Conservation (phyloP, 306 rosid species). For the Pyrus pyrifolia region DNA sequence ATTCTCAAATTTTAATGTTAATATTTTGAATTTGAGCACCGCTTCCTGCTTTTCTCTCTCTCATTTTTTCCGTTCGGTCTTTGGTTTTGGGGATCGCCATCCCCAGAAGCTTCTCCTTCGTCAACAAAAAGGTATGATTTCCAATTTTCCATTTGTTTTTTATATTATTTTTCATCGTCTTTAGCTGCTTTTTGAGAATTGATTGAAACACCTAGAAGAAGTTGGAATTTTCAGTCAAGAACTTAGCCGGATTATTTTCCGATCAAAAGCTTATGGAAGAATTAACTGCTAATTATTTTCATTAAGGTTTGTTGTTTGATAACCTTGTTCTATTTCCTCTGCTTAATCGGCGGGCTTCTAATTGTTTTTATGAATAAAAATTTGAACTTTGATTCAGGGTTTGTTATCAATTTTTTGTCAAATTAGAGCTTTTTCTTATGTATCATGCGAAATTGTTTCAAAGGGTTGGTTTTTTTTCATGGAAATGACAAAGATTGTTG, state of each 20-base stretch:
- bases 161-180: background rate
- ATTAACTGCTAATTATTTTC: background rate
- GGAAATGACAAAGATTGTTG: background rate
- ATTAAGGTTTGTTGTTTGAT: background rate
- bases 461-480: background rate
- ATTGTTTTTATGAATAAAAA: background rate
- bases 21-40: background rate
- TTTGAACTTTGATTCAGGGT: background rate
- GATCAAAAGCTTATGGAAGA: background rate
- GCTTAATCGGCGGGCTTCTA: background rate
- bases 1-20: background rate
- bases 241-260: background rate
- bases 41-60: background rate
- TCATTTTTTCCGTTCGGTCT: background rate
- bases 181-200: background rate
- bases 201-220: background rate
- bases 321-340: background rate
- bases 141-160: background rate
- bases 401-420: background rate
- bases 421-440: background rate
- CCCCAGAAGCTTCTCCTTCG: background rate
- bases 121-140: conserved; percentile 4
- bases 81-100: conserved; percentile 1
- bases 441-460: background rate
- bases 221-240: background rate